Evolutionary conservation across 805 yeast genomes (phyloP).

Genomic region (Yarrowia keelungensis): DNA sequence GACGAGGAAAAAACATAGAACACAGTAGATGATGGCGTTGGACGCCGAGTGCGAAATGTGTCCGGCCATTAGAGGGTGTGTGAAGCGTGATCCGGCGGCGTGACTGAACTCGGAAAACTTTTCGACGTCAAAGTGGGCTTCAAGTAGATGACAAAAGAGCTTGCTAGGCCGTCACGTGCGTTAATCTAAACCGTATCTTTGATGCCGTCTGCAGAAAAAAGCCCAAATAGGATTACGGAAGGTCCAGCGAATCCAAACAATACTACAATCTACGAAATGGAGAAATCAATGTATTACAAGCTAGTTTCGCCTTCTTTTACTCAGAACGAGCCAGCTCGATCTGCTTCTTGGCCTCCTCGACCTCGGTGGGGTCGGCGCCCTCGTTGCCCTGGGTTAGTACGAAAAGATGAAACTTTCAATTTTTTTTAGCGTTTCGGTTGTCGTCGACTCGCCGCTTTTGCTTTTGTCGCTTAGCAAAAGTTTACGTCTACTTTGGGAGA

Average conservation of each 20-base stretch:
- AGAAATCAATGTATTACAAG: background rate
- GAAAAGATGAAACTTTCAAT: background rate
- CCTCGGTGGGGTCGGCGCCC: constrained; percentile 27
- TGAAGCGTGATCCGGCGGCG: too few relatives aligned
- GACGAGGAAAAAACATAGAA: constrained; percentile 62
- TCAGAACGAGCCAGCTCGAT: constrained; percentile 29
- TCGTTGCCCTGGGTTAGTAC: constrained; percentile 31
- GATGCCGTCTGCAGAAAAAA: background rate
- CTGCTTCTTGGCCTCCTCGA: constrained; percentile 38
- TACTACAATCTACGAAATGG: too few relatives aligned
- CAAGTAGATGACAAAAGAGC: constrained; percentile 6
- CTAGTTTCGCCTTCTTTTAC: background rate
- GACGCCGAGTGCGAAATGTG: constrained; percentile 59
- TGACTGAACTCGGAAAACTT: background rate
- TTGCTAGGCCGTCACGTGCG: constrained; percentile 18
- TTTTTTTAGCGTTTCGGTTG: background rate
- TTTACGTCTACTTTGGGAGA: constrained; percentile 8
- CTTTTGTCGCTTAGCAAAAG: background rate
- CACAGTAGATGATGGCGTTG: constrained; percentile 67
- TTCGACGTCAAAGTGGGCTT: background rate
- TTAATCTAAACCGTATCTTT: constrained; percentile 10
- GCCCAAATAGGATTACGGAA: too few relatives aligned
- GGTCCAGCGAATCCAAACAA: too few relatives aligned
- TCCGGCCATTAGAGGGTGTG: constrained; percentile 2
- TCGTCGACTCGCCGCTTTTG: background rate